Percentiles rank a stretch among this genome's conserved stretches.
Evolutionary conservation across 139 green algal genomes (phyloP).

Genomic region (Chlamydomonas incerta): DNA sequence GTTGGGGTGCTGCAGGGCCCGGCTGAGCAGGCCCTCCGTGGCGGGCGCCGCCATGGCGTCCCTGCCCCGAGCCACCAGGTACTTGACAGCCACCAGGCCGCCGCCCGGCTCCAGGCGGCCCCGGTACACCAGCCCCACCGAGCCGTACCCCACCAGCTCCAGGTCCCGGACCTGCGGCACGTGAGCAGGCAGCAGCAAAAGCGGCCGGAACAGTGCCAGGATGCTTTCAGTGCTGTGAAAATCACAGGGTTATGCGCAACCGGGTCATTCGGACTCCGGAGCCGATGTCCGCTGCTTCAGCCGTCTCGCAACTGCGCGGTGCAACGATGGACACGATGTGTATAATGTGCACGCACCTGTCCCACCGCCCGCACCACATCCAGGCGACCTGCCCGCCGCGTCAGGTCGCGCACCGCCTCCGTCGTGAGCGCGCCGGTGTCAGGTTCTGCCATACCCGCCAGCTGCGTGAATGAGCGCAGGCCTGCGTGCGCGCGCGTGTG

Average conservation of each 20-base stretch:
- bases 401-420: constrained; percentile 9
- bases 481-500: background rate
- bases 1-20: constrained; percentile 28
- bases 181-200: too few species aligned
- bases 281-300: too few species aligned
- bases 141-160: background rate
- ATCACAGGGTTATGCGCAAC: too few species aligned
- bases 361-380: constrained; percentile 1
- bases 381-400: background rate
- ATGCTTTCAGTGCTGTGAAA: too few species aligned
- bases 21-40: constrained; percentile 32
- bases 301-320: too few species aligned
- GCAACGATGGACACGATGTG: too few species aligned
- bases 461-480: constrained; percentile 13
- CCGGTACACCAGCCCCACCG: constrained; percentile 10
- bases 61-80: background rate
- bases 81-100: constrained; percentile 9
- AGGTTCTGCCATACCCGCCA: constrained; percentile 6
- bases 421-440: background rate
- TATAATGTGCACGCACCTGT: background rate
- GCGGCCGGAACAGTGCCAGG: too few species aligned
- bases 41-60: constrained; percentile 34
- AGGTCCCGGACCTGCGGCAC: background rate
- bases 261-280: too few species aligned
- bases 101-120: background rate